Percentiles rank a stretch among this genome's conserved stretches.
Evolutionary conservation across 768 basidiomycete genomes (phyloP).

Genomic region (Pleurotus djamor): DNA sequence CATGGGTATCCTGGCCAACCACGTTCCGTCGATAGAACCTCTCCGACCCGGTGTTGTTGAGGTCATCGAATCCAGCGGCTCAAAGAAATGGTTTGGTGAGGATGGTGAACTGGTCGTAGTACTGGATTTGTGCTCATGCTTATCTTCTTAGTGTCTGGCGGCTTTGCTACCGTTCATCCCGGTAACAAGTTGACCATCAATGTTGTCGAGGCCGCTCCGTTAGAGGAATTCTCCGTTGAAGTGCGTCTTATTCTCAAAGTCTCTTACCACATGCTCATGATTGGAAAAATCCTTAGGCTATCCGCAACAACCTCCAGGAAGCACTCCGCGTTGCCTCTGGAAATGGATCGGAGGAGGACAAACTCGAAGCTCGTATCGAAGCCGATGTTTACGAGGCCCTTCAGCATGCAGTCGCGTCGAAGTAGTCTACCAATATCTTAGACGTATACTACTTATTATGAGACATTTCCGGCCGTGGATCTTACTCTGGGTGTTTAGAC

Average conservation of each 20-base stretch:
- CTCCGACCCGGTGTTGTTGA: constrained; percentile 94
- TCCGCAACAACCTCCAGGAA: constrained; percentile 87
- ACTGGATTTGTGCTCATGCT: constrained; percentile 1
- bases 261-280: not conserved
- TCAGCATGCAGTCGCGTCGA: constrained; percentile 69
- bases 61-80: constrained; percentile 78
- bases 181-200: constrained; percentile 97
- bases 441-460: not conserved
- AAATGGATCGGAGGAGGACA: constrained; percentile 89
- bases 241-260: constrained; percentile 37
- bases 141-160: constrained; percentile 73
- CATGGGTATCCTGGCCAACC: constrained; percentile 99
- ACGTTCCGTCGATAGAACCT: constrained; percentile 96
- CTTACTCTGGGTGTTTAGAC: too few species aligned
- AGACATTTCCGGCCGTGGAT: too few species aligned
- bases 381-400: constrained; percentile 96
- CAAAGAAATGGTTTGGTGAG: constrained; percentile 98
- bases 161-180: constrained; percentile 97
- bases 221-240: constrained; percentile 89
- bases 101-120: constrained; percentile 9
- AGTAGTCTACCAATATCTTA: constrained; percentile 1
- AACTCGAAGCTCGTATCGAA: constrained; percentile 91
- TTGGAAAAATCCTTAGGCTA: constrained; percentile 51
- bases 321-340: constrained; percentile 80
- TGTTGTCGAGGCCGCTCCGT: constrained; percentile 91